Evolutionary conservation across 164 flowering plant genomes (phyloP).

Genomic region (Warburgia ugandensis): DNA sequence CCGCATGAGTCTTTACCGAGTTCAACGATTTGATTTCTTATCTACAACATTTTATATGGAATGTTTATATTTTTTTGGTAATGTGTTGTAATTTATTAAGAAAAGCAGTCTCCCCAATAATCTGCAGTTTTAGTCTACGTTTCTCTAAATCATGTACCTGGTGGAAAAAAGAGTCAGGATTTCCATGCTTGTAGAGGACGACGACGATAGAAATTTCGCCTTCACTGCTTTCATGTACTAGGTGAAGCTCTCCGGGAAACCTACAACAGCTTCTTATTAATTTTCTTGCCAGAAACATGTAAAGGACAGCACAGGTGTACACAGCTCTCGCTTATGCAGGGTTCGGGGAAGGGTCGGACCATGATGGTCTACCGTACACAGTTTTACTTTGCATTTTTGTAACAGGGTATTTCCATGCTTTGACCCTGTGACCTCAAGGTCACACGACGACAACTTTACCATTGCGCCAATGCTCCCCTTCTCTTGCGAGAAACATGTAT

Average conservation of each 20-base stretch:
- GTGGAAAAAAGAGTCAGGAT: slow-evolving; percentile 34
- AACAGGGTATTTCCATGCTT: too few relatives aligned
- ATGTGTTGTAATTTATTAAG: not conserved
- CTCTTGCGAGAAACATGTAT: too few relatives aligned
- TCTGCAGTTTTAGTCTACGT: not conserved
- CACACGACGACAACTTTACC: too few relatives aligned
- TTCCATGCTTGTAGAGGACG: slow-evolving; percentile 34
- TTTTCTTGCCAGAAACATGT: not conserved
- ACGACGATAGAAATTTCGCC: slow-evolving; percentile 37
- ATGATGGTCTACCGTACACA: too few relatives aligned
- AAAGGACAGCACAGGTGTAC: too few relatives aligned
- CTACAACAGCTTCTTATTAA: slow-evolving; percentile 23
- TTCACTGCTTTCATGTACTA: slow-evolving; percentile 41
- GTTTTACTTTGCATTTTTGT: too few relatives aligned
- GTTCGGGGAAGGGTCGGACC: too few relatives aligned
- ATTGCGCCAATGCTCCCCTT: too few relatives aligned
- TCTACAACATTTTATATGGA: slow-evolving; percentile 13
- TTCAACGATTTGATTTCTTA: slow-evolving; percentile 14
- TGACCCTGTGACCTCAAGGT: too few relatives aligned
- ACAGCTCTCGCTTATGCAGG: too few relatives aligned
- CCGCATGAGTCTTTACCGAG: slow-evolving; percentile 25
- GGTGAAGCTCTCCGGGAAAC: slow-evolving; percentile 51
- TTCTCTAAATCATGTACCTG: slow-evolving; percentile 20
- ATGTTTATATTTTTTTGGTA: not conserved
- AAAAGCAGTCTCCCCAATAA: not conserved